These are phyloP conservation scores for Phytophthora citricola DNA, from an alignment of 352 stramenopile species.

Conservation along the genomic window DNA sequence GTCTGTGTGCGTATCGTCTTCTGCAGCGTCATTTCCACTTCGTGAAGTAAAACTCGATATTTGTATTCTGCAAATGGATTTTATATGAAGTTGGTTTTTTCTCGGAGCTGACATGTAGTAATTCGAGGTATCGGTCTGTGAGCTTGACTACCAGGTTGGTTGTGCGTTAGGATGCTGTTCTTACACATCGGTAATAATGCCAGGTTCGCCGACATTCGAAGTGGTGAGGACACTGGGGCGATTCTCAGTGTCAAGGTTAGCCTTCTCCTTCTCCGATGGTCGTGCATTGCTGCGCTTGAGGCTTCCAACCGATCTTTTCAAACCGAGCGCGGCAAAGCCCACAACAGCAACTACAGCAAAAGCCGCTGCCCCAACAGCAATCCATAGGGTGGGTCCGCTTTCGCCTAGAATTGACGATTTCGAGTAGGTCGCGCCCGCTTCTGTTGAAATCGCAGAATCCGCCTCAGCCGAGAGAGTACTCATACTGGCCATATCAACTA, in stretches of 20 bases:
- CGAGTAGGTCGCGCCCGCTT: not conserved
- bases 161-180: not conserved
- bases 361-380: conserved; percentile 4
- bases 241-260: conserved; percentile 11
- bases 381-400: not conserved
- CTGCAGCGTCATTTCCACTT: conserved; percentile 13
- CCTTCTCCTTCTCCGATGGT: conserved; percentile 13
- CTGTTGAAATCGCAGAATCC: conserved; percentile 1
- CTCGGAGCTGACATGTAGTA: too few relatives aligned
- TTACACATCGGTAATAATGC: conserved; percentile 27
- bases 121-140: too few relatives aligned
- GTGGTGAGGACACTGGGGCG: conserved; percentile 21
- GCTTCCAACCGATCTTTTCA: conserved; percentile 17
- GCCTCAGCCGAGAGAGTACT: not conserved
- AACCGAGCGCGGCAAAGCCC: conserved; percentile 12
- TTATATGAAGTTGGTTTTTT: too few relatives aligned
- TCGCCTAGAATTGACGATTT: not conserved
- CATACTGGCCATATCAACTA: not conserved
- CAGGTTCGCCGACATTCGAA: conserved; percentile 28
- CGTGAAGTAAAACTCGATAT: conserved; percentile 17
- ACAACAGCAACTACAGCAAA: conserved; percentile 20
- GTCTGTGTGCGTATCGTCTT: not conserved
- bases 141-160: not conserved
- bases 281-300: not conserved
- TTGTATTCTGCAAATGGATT: too few relatives aligned